Base-by-base conservation (phyloP, 805 yeast genomes). In the Candida michaelii region DNA sequence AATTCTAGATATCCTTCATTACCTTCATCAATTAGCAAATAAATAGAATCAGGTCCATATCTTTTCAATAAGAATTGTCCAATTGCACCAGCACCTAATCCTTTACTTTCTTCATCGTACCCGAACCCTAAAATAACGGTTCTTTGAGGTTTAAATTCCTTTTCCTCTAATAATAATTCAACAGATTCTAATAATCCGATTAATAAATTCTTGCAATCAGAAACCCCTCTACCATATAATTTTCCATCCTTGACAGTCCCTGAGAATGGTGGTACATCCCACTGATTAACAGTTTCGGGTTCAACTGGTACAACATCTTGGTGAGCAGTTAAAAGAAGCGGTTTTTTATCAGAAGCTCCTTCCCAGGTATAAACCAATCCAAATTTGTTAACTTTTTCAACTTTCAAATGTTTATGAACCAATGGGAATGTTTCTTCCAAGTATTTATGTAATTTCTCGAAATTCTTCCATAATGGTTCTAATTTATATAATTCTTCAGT, bases 21-120 rank as follows among this genome's bases (percentile, higher is more conserved):
- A 10, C 63, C 73, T 47, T 76, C 80, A 54, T 76, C 80, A 34
- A 74, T 60, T 23, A 76, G 55, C 15, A 72, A 73, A 46, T 62
- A 66, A 11, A 73, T 42, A 1, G 77, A 71, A 27, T 74, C 61
- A 7, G 59, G 53, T 7, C 80, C 80, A 47, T 66, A 73, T 21
- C 57, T 42, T 6, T 59, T 53, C 5, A 58, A 49, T n/a, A 76
- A 53, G 42, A 56, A 59, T 31, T 62, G 49, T 4, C 63, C 59
- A 25, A 73, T 69, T 17, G 55, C 61, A 25, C 52, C 34, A 3
- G 72, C 73, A 2, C 73, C 77, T 0, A 53, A 38, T 1, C 79
- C 80, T 6, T 55, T 53, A 11, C 71, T 58, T 54, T 75, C 80
- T 52, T 75, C 80, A 51, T 75, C 80, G 42, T 71, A 74, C 1